A percentile compares a stretch with the other conserved stretches of the same genome.
These are phyloP conservation scores for Lasiosphaeria ovina DNA, from an alignment of 495 filamentous ascomycete genomes.

Conservation along the genomic window DNA sequence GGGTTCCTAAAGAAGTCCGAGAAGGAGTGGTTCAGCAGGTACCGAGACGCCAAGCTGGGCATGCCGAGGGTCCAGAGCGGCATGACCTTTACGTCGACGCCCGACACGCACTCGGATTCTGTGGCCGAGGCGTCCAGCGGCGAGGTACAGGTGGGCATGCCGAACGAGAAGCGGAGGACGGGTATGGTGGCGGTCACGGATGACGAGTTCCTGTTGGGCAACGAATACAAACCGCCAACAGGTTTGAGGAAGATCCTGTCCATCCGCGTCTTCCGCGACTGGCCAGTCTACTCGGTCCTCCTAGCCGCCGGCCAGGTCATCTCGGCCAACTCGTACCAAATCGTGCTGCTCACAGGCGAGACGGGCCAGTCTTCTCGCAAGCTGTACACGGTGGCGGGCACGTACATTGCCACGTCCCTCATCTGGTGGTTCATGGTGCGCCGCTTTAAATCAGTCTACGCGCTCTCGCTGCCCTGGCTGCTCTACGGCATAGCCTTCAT, in stretches of 20 bases:
- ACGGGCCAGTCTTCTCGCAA: slow-evolving; percentile 60
- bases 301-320: slow-evolving; percentile 67
- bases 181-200: slow-evolving; percentile 2
- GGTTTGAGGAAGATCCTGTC: slow-evolving; percentile 30
- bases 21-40: slow-evolving; percentile 59
- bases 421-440: slow-evolving; percentile 63
- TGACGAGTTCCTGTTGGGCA: slow-evolving; percentile 57
- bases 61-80: slow-evolving; percentile 5
- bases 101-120: slow-evolving; percentile 10
- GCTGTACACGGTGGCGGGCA: slow-evolving; percentile 61
- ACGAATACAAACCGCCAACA: slow-evolving; percentile 60
- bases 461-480: slow-evolving; percentile 48
- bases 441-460: slow-evolving; percentile 43
- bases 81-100: not conserved
- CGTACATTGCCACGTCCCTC: slow-evolving; percentile 60
- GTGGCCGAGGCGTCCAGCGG: slow-evolving; percentile 1
- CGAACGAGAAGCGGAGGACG: slow-evolving; percentile 2
- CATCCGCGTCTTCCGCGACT: slow-evolving; percentile 10
- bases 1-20: slow-evolving; percentile 58
- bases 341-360: slow-evolving; percentile 62
- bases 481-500: slow-evolving; percentile 60
- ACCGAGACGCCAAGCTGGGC: slow-evolving; percentile 48
- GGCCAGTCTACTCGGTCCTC: slow-evolving; percentile 58
- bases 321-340: slow-evolving; percentile 66
- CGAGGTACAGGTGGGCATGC: not conserved